Base-by-base conservation (phyloP, 495 filamentous ascomycete genomes). In the Lepraria neglecta region DNA sequence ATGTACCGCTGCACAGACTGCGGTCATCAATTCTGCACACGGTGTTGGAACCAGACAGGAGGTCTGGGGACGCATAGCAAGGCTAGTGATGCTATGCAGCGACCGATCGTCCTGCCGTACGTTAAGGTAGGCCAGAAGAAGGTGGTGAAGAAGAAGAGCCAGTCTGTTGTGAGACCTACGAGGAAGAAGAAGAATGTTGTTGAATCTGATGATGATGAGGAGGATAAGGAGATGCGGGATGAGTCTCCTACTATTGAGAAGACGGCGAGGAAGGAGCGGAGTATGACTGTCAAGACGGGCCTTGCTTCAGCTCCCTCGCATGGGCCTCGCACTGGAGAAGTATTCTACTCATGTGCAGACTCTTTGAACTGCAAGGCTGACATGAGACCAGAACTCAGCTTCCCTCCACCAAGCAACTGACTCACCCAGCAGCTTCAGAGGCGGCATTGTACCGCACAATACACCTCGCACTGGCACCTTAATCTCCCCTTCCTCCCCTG, bases 1-100 rank as follows among this genome's bases (percentile, higher is more conserved):
- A 77, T 82, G 70, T 68, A 70, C 12, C 74, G 77, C 9, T 82
- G 80, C 65, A 64, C 54, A 11, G 62, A 58, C 0, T 82, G 80
- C 55, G 70, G 69, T 17, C 77, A 73, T 70, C 78, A 82, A 31
- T 59, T 73, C 2, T 82, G 80, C 52, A 71, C 73, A 28, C 43
- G 54, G 0, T 83, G 80, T 45, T 69, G 61, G 15, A n/a, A 28
- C 0, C 48, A 58, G 0, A 59, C 66, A 7, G 59, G 63, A 2
- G 69, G 68, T 7, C 64, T 69, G 27, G 68, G 71, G 5, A 65
- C 50, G 2, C 75, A 76, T 61, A 28, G 11, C 3, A 43, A 42
- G 11, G 38, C 15, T 24, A 27, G 17, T 9, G 4, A n/a, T 19
- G 21, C 17, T 45, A 42, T 24, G 27, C n/a, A 52, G 35, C 15